Evolutionary conservation across 169 alveolate species (phyloP), one percentile per base, ranked within the genome.

Genomic region (Eimeria acervulina): DNA sequence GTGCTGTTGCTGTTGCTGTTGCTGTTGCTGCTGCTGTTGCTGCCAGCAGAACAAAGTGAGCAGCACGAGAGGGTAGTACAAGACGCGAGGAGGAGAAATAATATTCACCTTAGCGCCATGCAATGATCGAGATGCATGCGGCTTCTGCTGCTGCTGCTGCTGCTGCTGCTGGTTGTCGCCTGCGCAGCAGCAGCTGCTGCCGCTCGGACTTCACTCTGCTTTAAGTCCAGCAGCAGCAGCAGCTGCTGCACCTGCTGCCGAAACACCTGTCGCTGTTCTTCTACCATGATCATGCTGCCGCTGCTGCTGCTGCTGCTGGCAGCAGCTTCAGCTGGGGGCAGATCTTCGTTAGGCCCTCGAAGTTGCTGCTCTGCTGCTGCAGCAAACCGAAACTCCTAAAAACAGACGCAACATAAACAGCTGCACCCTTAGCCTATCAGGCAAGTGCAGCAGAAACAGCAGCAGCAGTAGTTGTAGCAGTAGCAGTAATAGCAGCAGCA

Each of bases 61-160:
- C 68, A 55, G 36, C 8, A 66, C 76, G 23, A 26, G 36, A 6
- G 31, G 23, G 23, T 66, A 8, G 36, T 2, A 66, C 28, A 28
- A 28, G 33, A 23, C 76, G 0, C 76, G 23, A 6, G 5, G 23
- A 17, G 23, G 31, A 28, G 33, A 12, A 15, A 2, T 66, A 33
- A 13, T 59, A 40, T 33, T 28, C 7, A 78, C 89, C 89, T 38
- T 19, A 78, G 8, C 66, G 89, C 89, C 55, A 78, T 33, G 89
- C 89, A 78, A 33, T 78, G 89, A 33, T 78, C 89, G 23, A 78
- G 66, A 33, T 78, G 66, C 33, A 78, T 44, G 28, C 89, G 89
- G 66, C 89, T 44, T 44, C 89, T 38, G 89, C 89, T 78, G 68
- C 89, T 78, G 89, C 89, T 78, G 89, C 66, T 78, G 89, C 89